Evolutionary conservation across 2,329 filamentous ascomycete species (phyloP).

Genomic region (Cladophialophora immunda): DNA sequence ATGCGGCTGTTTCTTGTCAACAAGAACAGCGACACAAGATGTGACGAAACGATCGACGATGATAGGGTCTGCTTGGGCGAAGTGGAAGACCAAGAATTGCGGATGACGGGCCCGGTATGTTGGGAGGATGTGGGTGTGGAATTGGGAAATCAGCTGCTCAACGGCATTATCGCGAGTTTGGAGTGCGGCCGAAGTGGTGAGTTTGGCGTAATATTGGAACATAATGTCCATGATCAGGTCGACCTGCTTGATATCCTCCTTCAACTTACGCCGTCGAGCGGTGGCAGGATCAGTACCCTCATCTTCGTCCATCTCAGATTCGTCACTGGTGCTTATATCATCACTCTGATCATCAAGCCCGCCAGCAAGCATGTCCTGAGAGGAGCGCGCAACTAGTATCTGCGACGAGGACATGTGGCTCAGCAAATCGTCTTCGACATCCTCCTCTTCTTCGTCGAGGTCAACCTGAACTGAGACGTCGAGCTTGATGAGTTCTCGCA

Average conservation of each 20-base stretch:
- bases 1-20: conserved; percentile 73
- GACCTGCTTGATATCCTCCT: conserved; percentile 87
- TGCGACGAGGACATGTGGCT: conserved; percentile 55
- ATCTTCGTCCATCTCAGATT: conserved; percentile 74
- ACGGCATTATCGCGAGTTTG: conserved; percentile 76
- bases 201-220: conserved; percentile 80
- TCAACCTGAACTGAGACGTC: conserved; percentile 96
- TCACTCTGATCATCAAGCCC: conserved; percentile 53
- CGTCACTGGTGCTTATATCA: conserved; percentile 58
- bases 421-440: conserved; percentile 77
- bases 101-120: conserved; percentile 92
- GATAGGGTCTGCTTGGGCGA: conserved; percentile 80
- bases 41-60: conserved; percentile 85
- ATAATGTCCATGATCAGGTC: conserved; percentile 88
- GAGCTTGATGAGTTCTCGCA: conserved; percentile 87
- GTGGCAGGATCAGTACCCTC: conserved; percentile 62
- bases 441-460: conserved; percentile 90
- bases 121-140: conserved; percentile 85
- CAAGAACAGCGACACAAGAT: conserved; percentile 75
- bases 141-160: conserved; percentile 82
- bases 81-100: conserved; percentile 96
- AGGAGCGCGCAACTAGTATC: conserved; percentile 42
- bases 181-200: conserved; percentile 48
- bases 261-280: conserved; percentile 72
- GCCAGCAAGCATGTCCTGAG: conserved; percentile 59